Evolutionary conservation across 805 yeast genomes (phyloP), one percentile per base, ranked within the genome.

Genomic region (Starmera pachycereana): DNA sequence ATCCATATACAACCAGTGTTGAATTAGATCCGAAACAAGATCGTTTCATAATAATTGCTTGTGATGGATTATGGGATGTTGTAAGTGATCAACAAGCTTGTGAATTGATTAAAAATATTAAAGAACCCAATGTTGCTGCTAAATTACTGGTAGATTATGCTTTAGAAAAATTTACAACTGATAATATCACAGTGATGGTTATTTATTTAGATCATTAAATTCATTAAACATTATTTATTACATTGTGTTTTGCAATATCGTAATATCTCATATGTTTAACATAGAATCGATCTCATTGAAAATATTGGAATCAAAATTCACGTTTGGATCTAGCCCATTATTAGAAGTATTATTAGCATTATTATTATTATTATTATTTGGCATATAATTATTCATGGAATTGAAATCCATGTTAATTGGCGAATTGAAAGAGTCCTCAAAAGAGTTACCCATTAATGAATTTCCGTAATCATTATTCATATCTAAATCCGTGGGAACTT

Each of bases 31-130:
- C 47, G 10, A 60, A 60, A 1, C 66, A 63, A 10, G 96, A 89
- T 57, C 82, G 82, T 49, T 86, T 85, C 54, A 59, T 90, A 53
- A 88, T 90, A 37, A 64, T 90, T 43, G 97, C 97, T 0, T 92
- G 97, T 59, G 98, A 90, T 60, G 98, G 98, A 0, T 64, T 90
- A 10, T 90, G 97, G 97, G 98, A 90, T 58, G 97, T 90, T 5
- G 72, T 89, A 38, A 69, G 78, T 8, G 98, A 92, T 56, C 82
- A 76, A 47, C 74, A 75, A 41, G 97, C 97, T 0, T 84, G 92
- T 42, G 80, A 80, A 41, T 58, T 81, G 48, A 80, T 86, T 5
- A 65, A 69, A 37, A 68, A 70, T 33, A 63, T 74, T 11, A 40
- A 52, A 8, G 77, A 80, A 49, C 81, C 92, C 1, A 70, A 76